Evolutionary conservation across 1,284 basidiomycete genomes (phyloP), one percentile per base, ranked within the genome.

Genomic region (Pseudozyma flocculosa): DNA sequence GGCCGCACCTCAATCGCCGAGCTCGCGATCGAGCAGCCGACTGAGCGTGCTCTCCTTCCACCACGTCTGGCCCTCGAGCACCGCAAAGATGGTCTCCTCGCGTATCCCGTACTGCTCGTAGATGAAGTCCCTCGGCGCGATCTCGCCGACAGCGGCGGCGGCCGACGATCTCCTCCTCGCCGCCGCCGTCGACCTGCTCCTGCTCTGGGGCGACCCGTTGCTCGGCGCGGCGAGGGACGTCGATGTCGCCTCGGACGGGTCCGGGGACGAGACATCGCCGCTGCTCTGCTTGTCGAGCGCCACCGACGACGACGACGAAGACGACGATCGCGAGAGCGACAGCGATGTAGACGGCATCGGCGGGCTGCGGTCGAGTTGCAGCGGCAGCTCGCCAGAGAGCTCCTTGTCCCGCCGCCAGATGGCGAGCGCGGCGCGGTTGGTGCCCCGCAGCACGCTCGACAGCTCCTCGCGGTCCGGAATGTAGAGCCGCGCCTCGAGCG

Each of bases 81-180:
- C 57, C 1, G 45, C 41, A 44, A 75, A 76, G 11, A 76, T 40
- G 24, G 43, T 39, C 13, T 68, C 30, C 43, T 76, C 74, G 19
- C 39, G 53, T 45, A 76, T 67, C 22, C 34, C 54, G 57, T 76
- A 76, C 40, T 74, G 71, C 30, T 69, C 69, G 61, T 73, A 76
- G 43, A 76, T 61, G 54, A 58, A 58, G 54, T 76, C 74, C 2
- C 22, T 19, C 1, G 74, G 74, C 2, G 48, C 26, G 13, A 54
- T 19, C 14, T 36, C 38, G 32, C 43, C 32, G 15, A 15, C 32
- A 3, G 29, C 29, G 7, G 29, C 7, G 5, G 29, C 29, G 7
- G 29, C 13, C 13, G 29, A 29, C 7, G n/a, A n/a, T n/a, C n/a
- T n/a, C n/a, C n/a, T n/a, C n/a, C n/a, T n/a, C 29, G 29, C 29